Evolutionary conservation across 108 stramenopile genomes (phyloP), one percentile per base, ranked within the genome.

Genomic region (Fragilariopsis cylindrus): DNA sequence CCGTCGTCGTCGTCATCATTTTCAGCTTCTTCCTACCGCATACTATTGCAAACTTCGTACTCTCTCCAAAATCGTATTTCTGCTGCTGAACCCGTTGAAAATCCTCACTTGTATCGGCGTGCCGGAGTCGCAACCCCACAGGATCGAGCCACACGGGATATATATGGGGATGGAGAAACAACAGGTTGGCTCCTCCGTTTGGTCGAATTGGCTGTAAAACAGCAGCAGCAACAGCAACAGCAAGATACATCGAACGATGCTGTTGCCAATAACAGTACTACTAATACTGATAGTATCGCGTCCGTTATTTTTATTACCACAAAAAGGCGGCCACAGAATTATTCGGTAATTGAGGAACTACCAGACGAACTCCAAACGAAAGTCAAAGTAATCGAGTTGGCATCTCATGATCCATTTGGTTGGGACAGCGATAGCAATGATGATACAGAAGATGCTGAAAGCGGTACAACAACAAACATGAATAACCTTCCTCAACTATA

Each of bases 61-160:
- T 54, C 47, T 4, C 53, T 75, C 4, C 5, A 18, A 9, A 50
- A 48, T 30, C 72, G 81, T n/a, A 52, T 77, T 55, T 7, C 19
- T 46, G 76, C 81, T 3, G 76, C 73, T 4, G 42, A 77, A 67
- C 44, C 72, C 9, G 73, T 69, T 4, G 72, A 78, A n/a, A 70
- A 77, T 12, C 41, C 68, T 46, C 73, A 70, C 54, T 8, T 85
- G 0, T 85, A 85, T 63, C 76, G 65, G 16, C 54, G 71, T 40
- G 84, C 84, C 4, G 77, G 77, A 44, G 7, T 81, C 5, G 70
- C 70, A 48, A 81, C 81, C 19, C 84, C 84, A n/a, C 4, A 70
- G 7, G 81, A 78, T 63, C 60, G 48, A 16, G 81, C 81, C 7
- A 44, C n/a, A 3, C 44, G 71, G 15, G 84, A 85, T 49, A 56